Evolutionary conservation across 78 protist species (phyloP), one percentile per base, ranked within the genome.

Genomic region (Dictyostelium capitatum): DNA sequence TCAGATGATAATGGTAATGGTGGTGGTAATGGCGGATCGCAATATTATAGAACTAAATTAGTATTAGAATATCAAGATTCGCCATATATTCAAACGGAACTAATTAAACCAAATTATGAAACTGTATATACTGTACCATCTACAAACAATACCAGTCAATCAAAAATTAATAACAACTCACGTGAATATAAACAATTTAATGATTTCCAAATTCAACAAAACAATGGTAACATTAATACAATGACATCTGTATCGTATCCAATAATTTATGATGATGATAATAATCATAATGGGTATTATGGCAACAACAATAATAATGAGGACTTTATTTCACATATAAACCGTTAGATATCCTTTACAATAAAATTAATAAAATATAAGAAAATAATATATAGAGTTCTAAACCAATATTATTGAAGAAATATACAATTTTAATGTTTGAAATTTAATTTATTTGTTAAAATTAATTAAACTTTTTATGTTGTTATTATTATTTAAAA

Each of bases 21-120:
- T 37, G 30, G 25, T 57, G 17, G 30, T 9, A 28, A 8, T n/a
- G 73, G 73, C 2, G 8, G 92, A 46, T 85, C 92, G 2, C 92
- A 85, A 85, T 85, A 85, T 51, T 85, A 85, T 48, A 65, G 92
- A 28, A 85, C 92, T 1, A 75, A 64, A 64, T n/a, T 85, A 37
- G 65, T 85, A 9, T 37, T 85, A 4, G 92, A 85, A 30, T 85
- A 85, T 41, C 84, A 85, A 59, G 92, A 85, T 15, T 67, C 83
- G 1, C 92, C 92, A 12, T 62, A 77, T n/a, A 54, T 85, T 23
- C 92, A 85, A 75, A 74, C 92, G 2, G 92, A 85, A 50, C 41
- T 85, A 8, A 85, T 85, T 48, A 74, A 85, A 64, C 17, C 46
- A 59, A 59, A 64, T 7, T 46, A 43, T 62, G 30, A 46, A 57